Evolutionary conservation across 1,284 basidiomycete genomes (phyloP).

Genomic region (Anthracocystis panici-leucophaei): DNA sequence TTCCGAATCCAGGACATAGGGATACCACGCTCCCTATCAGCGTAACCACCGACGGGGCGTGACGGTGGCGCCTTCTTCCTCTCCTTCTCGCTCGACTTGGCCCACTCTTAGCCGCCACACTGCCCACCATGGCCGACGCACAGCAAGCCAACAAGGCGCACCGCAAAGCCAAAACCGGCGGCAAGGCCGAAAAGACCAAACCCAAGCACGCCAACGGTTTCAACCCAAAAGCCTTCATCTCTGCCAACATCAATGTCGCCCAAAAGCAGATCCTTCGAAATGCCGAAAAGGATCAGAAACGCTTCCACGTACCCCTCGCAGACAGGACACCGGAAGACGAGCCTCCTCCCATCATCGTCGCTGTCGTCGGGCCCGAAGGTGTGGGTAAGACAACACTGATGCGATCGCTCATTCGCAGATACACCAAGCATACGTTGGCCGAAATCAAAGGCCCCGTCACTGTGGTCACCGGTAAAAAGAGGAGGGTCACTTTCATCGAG

Average conservation of each 20-base stretch:
- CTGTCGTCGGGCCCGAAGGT: conserved; percentile 96
- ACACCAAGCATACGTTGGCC: conserved; percentile 91
- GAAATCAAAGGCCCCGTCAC: conserved; percentile 95
- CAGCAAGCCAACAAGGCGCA: conserved; percentile 64
- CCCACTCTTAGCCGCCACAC: not conserved
- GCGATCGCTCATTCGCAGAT: conserved; percentile 89
- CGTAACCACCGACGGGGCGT: not conserved
- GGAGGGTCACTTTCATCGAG: conserved; percentile 93
- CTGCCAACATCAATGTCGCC: conserved; percentile 69
- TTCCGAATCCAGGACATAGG: not conserved
- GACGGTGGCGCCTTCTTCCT: not conserved
- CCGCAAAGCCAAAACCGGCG: conserved; percentile 61
- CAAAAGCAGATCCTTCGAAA: conserved; percentile 89
- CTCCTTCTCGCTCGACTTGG: not conserved
- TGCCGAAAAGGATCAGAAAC: conserved; percentile 91
- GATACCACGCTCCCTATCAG: no score
- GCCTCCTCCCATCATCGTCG: conserved; percentile 93
- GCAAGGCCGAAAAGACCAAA: conserved; percentile 60
- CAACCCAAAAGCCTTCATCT: conserved; percentile 96
- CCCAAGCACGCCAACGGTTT: conserved; percentile 73
- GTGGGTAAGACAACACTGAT: conserved; percentile 95
- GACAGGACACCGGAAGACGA: conserved; percentile 86
- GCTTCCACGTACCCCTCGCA: conserved; percentile 94
- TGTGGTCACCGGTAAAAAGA: conserved; percentile 89
- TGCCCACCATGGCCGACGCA: conserved; percentile 55